Evolutionary conservation across 2,329 filamentous ascomycete species (phyloP), one percentile per base, ranked within the genome.

Genomic region (Penicillium hordei): DNA sequence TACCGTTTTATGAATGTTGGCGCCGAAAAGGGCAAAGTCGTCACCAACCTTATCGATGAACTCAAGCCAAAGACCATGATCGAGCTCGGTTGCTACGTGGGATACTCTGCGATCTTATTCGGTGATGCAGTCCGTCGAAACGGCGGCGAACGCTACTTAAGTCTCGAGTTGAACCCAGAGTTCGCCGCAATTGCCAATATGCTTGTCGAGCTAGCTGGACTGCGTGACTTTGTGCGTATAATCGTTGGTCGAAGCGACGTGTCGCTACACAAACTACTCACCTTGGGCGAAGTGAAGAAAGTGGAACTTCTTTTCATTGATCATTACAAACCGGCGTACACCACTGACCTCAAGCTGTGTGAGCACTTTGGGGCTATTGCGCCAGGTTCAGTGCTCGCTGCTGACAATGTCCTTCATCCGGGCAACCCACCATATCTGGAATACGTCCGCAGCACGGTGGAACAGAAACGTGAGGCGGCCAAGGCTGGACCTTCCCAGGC

Each of bases 1-100:
- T 89, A 87, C 70, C 89, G 88, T 61, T 82, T 93, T 51, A 93
- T 93, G 87, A 93, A 92, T 63, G 85, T 94, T 2, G 90, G 90
- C 40, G 82, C 86, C 64, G 81, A 86, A 68, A 94, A 94, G 75
- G 89, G 89, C 46, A 82, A 80, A 60, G 87, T 91, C 52, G 84
- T 93, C 1, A 82, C 82, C 9, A 81, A 89, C 31, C 73, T 93
- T 39, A 92, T 94, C 58, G 78, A 78, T 21, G 78, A 89, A 61
- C 77, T 82, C 48, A 89, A 88, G 70, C 89, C 89, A 0, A 73
- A 84, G 53, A 80, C 80, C 3, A 90, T 92, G 85, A 83, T 93
- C 46, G 90, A 95, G 70, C 81, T 94, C 0, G 90, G 91, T 46
- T 88, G 89, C 48, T 94, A 93, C 72, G 82, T 92, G 21, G 90